A percentile compares a stretch with the other conserved stretches of the same genome.
Conservation (phyloP, 1,284 basidiomycete genomes). For the Farysia itapuensis region DNA sequence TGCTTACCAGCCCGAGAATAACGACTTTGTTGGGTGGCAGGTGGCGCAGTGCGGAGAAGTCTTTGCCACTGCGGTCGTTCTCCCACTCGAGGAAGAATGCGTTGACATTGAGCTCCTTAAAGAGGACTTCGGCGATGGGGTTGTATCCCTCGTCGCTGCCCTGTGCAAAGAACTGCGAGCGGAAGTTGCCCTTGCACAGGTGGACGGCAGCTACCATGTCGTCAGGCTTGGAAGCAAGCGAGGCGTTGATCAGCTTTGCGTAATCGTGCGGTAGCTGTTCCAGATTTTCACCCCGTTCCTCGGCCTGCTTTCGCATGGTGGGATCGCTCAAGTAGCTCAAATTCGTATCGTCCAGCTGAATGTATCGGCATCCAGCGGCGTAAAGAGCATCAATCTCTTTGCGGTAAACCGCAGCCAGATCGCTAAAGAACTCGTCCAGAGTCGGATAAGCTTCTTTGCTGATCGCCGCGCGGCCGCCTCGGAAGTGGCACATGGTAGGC, state of each 20-base stretch:
- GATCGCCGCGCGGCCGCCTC: slow-evolving; percentile 40
- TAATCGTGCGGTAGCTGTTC: slow-evolving; percentile 32
- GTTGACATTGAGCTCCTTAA: slow-evolving; percentile 73
- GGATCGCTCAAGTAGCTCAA: slow-evolving; percentile 58
- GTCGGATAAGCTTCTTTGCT: slow-evolving; percentile 66
- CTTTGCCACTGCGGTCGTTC: slow-evolving; percentile 72
- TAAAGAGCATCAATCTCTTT: slow-evolving; percentile 74
- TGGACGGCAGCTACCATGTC: slow-evolving; percentile 74
- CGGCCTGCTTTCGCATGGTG: slow-evolving; percentile 31
- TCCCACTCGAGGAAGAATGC: slow-evolving; percentile 77
- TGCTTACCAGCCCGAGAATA: slow-evolving; percentile 74
- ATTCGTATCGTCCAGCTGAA: slow-evolving; percentile 68
- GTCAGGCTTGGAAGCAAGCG: slow-evolving; percentile 66
- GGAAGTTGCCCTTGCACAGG: slow-evolving; percentile 78
- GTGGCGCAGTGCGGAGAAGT: slow-evolving; percentile 58
- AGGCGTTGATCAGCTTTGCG: slow-evolving; percentile 62
- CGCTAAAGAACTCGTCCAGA: slow-evolving; percentile 74
- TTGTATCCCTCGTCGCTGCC: slow-evolving; percentile 74
- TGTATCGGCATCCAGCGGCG: slow-evolving; percentile 69
- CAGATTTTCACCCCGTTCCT: slow-evolving; percentile 34
- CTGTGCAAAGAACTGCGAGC: slow-evolving; percentile 50
- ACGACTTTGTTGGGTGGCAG: slow-evolving; percentile 71
- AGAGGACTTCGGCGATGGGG: slow-evolving; percentile 69
- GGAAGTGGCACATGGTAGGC: slow-evolving; percentile 61
- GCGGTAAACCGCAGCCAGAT: slow-evolving; percentile 71